Base-by-base conservation (phyloP, 345 rosid genomes). In the Rhizophora mangle region DNA sequence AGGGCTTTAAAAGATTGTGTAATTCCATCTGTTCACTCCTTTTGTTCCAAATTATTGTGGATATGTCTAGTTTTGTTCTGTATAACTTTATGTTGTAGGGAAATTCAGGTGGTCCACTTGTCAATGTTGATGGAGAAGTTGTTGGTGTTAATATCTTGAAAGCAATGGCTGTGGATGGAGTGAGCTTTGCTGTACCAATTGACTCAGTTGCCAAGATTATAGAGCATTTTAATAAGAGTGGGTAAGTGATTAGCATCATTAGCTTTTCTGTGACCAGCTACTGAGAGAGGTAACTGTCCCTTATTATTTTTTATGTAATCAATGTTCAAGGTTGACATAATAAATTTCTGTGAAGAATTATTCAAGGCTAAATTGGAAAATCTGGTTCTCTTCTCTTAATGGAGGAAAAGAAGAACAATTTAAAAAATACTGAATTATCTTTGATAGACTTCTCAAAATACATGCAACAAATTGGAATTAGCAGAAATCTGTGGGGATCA, bases 51-150 rank as follows among this genome's bases (percentile, higher is more conserved):
- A 20, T 52, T n/a, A 61, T 30, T 31, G 19, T 43, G 49, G 49
- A 51, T 70, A 11, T 68, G 22, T n/a, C 32, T 24, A 69, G 1
- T 30, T 54, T 26, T 64, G 31, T 54, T 57, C 68, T 62, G 6
- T 79, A 32, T 24, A 52, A 37, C 66, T 63, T 49, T 71, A 21
- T 67, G 61, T 46, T 43, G 56, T 29, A 94, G 97, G 98, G 98
- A 77, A 94, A 91, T 83, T 91, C 96, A 62, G 98, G 97, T 63
- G 97, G 98, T 7, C 98, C 98, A 19, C 89, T 94, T 70, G 90
- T 91, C 62, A 88, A 94, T 83, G 66, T 88, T 72, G 97, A 91
- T 77, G 98, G 98, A 72, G 95, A 94, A 83, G 84, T 94, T 51
- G 71, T 94, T 32, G 97, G 98, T 70, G 86, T 94, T 37, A 94